Evolutionary conservation across 495 filamentous ascomycete genomes (phyloP), one percentile per base, ranked within the genome.

Genomic region (Collariella sp.): DNA sequence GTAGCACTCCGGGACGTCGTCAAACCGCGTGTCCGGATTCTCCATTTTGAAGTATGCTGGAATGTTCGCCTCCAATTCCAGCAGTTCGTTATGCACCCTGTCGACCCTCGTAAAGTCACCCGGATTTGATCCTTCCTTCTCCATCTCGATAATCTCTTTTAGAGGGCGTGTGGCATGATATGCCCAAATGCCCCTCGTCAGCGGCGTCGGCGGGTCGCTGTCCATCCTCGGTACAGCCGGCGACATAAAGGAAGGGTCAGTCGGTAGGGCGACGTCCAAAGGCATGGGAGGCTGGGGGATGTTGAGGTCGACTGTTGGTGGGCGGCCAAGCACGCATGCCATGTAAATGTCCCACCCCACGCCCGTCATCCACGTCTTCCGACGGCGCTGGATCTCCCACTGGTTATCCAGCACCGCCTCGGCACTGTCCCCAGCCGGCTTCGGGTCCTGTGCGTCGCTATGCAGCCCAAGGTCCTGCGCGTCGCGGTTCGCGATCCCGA

Each of bases 381-480:
- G 70, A 33, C 78, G 70, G 24, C 74, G 69, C 58, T 83, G 70
- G 12, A 77, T 68, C 40, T 70, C 62, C 79, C 79, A 82, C 54
- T 79, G 69, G 57, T 73, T 78, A 43, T 75, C 70, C 10, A 79
- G 58, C 7, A 67, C 64, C 2, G 69, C 67, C 47, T 76, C 73
- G n/a, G 66, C 64, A 52, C 69, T 67, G 24, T 72, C 65, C 52
- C 58, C 47, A 15, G 48, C 59, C 39, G 71, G 66, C 46, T 70
- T 66, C 16, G 70, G 68, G 50, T 75, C 68, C 19, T 70, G 61
- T 38, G 66, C 61, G 48, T 79, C 73, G 23, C 73, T 73, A 56
- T 83, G 80, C 36, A 85, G 59, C 22, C 80, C 82, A 47, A 85
- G 79, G 55, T 83, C 81, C 62, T 83, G 80, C 7, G 76, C 82